Conservation (phyloP, 2,329 filamentous ascomycete species). For the Xylaria hypoxylon region DNA sequence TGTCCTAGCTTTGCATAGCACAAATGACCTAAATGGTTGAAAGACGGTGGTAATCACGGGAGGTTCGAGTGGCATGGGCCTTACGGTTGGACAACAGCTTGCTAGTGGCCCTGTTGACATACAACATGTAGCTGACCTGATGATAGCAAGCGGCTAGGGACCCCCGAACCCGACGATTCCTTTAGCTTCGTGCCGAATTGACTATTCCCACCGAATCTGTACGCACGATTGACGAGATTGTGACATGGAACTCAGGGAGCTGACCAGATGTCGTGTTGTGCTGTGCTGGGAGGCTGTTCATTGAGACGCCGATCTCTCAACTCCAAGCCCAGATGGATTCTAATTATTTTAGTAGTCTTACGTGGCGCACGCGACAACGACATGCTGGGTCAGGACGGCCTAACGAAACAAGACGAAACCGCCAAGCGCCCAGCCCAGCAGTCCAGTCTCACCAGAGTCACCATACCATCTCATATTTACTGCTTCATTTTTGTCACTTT, state of each 20-base stretch:
- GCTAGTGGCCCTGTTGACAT: too few species aligned
- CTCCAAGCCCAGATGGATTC: constrained; percentile 54
- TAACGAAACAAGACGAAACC: neutral
- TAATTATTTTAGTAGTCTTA: constrained; percentile 57
- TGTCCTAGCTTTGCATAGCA: neutral
- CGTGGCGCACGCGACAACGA: constrained; percentile 54
- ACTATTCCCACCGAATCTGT: constrained; percentile 66
- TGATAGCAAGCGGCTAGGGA: constrained; percentile 61
- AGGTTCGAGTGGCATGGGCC: constrained; percentile 77
- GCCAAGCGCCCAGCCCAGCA: neutral
- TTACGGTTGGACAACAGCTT: constrained; percentile 69
- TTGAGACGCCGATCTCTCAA: constrained; percentile 51
- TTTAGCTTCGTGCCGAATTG: constrained; percentile 74
- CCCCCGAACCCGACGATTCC: constrained; percentile 68
- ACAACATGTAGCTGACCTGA: constrained; percentile 17
- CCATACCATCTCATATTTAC: constrained; percentile 79
- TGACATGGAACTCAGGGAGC: constrained; percentile 67
- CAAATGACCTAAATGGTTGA: constrained; percentile 4
- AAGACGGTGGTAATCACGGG: constrained; percentile 78
- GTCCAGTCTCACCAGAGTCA: constrained; percentile 22
- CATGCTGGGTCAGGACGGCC: constrained; percentile 45
- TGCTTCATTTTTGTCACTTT: constrained; percentile 70
- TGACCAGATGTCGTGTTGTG: constrained; percentile 75
- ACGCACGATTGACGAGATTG: constrained; percentile 68
- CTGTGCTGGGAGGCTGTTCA: constrained; percentile 65